phyloP scores from a whole-genome alignment of 2,329 filamentous ascomycete species.

The Sporothrix mexicana region DNA sequence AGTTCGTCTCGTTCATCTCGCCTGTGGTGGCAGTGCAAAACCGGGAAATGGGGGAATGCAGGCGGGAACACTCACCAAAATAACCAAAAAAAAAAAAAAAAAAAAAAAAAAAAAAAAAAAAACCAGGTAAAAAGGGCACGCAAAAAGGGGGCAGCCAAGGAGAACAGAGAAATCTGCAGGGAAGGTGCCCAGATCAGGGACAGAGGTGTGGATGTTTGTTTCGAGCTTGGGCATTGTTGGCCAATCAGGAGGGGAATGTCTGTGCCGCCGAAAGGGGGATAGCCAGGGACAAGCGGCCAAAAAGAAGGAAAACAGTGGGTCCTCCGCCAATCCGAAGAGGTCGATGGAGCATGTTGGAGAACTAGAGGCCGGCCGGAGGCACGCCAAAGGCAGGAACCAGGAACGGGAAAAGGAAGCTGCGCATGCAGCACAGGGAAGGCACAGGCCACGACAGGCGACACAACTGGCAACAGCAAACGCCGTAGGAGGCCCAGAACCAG shows the following conservation, averaged over 20 bases:
- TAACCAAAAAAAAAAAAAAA: too few relatives aligned
- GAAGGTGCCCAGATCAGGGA: background rate
- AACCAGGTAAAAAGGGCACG: background rate
- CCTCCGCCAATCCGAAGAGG: slow-evolving; percentile 4
- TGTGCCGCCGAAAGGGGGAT: slow-evolving; percentile 1
- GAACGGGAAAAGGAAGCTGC: background rate
- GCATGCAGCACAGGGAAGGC: background rate
- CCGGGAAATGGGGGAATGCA: background rate
- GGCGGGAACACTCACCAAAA: too few relatives aligned
- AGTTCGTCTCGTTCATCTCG: background rate
- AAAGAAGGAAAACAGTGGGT: background rate
- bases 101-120: too few relatives aligned
- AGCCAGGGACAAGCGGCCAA: background rate
- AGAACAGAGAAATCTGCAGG: background rate
- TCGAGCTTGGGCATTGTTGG: slow-evolving; percentile 7
- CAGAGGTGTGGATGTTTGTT: slow-evolving; percentile 16
- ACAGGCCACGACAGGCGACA: background rate
- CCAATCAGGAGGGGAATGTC: slow-evolving; percentile 17
- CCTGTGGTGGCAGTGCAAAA: slow-evolving; percentile 24
- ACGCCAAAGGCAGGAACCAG: slow-evolving; percentile 19
- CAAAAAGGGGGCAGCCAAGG: too few relatives aligned
- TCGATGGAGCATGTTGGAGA: background rate
- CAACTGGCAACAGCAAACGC: background rate
- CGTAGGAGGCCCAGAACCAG: background rate
- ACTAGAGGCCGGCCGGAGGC: background rate